These are phyloP conservation scores for Talaromyces adpressus DNA, from an alignment of 495 filamentous ascomycete genomes.

Conservation along the genomic window DNA sequence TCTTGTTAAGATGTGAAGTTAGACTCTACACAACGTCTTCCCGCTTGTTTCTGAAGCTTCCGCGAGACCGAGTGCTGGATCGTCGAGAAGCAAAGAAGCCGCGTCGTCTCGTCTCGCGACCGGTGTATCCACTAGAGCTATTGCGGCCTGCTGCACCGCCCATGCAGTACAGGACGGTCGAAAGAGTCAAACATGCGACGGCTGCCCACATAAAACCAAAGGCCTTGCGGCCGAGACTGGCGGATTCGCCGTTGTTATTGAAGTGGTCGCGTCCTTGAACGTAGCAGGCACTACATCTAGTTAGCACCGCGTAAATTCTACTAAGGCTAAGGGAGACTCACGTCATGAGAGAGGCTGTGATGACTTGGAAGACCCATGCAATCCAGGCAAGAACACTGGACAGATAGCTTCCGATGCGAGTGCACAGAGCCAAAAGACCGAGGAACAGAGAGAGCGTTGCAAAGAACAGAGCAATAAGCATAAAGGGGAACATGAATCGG, in stretches of 20 bases:
- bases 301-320: not conserved
- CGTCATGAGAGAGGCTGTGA: conserved; percentile 65
- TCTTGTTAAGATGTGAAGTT: not conserved
- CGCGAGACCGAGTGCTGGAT: conserved; percentile 21
- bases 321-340: conserved; percentile 30
- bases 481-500: conserved; percentile 68
- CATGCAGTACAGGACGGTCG: conserved; percentile 64
- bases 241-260: conserved; percentile 43
- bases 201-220: conserved; percentile 87
- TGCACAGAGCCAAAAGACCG: conserved; percentile 55
- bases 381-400: conserved; percentile 48
- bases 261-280: conserved; percentile 73
- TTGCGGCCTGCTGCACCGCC: conserved; percentile 30
- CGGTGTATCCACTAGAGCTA: conserved; percentile 30
- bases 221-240: conserved; percentile 62
- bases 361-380: conserved; percentile 55
- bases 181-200: conserved; percentile 59
- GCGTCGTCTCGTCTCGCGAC: conserved; percentile 33
- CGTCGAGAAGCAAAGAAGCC: conserved; percentile 37
- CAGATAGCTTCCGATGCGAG: conserved; percentile 51
- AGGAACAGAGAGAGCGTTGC: conserved; percentile 50
- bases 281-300: conserved; percentile 54
- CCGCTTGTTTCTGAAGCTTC: conserved; percentile 11
- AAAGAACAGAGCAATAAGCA: conserved; percentile 64
- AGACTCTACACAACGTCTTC: conserved; percentile 18